Evolutionary conservation across 2,329 filamentous ascomycete species (phyloP).

Genomic region (Pseudogymnoascus sp.): DNA sequence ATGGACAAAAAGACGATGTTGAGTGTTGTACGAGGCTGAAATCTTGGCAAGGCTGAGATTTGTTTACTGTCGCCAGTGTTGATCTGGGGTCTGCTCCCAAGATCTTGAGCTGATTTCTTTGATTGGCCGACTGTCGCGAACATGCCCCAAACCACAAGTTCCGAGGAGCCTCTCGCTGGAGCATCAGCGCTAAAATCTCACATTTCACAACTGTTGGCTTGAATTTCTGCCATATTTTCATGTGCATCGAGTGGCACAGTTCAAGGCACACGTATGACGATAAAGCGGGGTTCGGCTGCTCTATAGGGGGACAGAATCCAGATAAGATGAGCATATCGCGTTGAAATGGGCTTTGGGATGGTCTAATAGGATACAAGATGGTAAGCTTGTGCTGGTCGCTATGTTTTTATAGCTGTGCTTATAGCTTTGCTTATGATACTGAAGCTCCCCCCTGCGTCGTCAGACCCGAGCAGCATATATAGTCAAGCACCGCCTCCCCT

Average conservation of each 20-base stretch:
- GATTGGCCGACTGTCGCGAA: too few relatives aligned
- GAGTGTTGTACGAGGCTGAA: background rate
- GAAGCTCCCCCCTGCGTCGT: background rate
- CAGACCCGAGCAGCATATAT: background rate
- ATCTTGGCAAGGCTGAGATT: background rate
- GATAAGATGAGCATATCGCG: background rate
- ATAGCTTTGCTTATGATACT: background rate
- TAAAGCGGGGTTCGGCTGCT: background rate
- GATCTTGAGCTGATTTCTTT: too few relatives aligned
- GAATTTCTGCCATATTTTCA: background rate
- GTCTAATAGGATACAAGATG: background rate
- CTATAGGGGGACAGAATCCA: background rate
- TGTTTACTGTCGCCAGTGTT: background rate
- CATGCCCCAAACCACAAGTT: too few relatives aligned
- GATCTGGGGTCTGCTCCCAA: background rate
- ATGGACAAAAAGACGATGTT: background rate
- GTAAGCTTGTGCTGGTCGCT: background rate
- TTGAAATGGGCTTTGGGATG: background rate
- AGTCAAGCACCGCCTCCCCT: background rate
- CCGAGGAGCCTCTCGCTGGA: background rate
- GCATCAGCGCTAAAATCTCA: conserved; percentile 3
- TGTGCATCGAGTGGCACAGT: background rate
- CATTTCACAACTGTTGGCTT: background rate
- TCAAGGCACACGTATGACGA: background rate
- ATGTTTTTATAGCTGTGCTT: background rate